These are phyloP conservation scores for Trichoderma sp. DNA, from an alignment of 2,329 filamentous ascomycete genomes.

Conservation along the genomic window DNA sequence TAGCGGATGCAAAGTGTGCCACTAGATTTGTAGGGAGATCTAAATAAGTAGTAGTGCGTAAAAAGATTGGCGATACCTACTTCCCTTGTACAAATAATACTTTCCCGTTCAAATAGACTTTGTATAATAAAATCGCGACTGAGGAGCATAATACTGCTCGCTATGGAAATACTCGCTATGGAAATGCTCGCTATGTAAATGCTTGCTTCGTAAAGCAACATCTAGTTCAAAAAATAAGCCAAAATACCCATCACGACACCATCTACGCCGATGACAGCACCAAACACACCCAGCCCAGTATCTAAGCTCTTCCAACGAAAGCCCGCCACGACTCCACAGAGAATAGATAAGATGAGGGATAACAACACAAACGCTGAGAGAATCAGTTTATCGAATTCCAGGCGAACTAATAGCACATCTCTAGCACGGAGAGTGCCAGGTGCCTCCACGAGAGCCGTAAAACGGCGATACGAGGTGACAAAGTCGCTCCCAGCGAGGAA, in stretches of 20 bases:
- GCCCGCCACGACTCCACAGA: background rate
- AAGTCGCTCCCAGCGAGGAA: background rate
- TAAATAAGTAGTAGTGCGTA: background rate
- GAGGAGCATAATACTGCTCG: background rate
- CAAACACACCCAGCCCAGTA: constrained; percentile 3
- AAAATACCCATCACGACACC: background rate
- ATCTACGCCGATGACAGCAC: background rate
- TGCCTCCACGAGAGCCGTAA: background rate
- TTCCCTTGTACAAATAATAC: background rate
- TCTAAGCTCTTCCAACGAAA: background rate
- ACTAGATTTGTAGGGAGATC: background rate
- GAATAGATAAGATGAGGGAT: background rate
- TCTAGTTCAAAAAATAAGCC: background rate
- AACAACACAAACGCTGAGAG: background rate
- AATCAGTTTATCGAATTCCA: background rate
- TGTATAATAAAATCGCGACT: background rate
- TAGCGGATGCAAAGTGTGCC: background rate
- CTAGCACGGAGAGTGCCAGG: background rate
- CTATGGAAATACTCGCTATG: background rate
- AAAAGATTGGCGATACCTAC: background rate
- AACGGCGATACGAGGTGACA: background rate
- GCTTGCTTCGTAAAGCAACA: background rate
- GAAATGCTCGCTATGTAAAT: background rate
- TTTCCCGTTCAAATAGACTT: background rate
- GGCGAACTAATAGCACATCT: background rate